Percentiles rank a stretch among this genome's conserved stretches.
phyloP scores from a whole-genome alignment of 2,329 filamentous ascomycete species.

The Paradendryphiella salina region DNA sequence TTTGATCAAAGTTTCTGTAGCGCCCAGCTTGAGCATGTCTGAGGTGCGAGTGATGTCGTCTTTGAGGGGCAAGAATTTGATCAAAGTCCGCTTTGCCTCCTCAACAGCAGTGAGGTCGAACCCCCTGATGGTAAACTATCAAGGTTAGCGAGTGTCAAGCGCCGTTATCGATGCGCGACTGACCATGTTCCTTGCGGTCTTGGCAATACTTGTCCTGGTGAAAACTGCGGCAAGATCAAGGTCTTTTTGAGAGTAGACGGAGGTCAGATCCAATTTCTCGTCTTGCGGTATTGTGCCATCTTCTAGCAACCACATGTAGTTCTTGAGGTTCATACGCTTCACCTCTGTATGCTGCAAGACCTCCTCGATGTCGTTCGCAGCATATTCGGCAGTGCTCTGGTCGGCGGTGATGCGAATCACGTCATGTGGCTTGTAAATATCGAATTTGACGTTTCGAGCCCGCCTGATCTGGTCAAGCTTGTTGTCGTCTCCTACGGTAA shows the following conservation, averaged over 20 bases:
- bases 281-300: slow-evolving; percentile 5
- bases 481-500: slow-evolving; percentile 35
- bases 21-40: slow-evolving; percentile 25
- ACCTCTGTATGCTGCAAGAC: slow-evolving; percentile 24
- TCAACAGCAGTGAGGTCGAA: slow-evolving; percentile 26
- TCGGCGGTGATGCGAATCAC: slow-evolving; percentile 45
- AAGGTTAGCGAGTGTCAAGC: slow-evolving; percentile 3
- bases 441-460: slow-evolving; percentile 36
- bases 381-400: slow-evolving; percentile 43
- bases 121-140: slow-evolving; percentile 36
- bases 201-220: slow-evolving; percentile 32
- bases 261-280: slow-evolving; percentile 6
- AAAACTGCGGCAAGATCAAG: slow-evolving; percentile 27
- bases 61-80: slow-evolving; percentile 34
- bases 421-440: slow-evolving; percentile 30
- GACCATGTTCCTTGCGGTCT: slow-evolving; percentile 22
- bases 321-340: slow-evolving; percentile 24
- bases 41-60: slow-evolving; percentile 15
- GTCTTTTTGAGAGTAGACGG: slow-evolving; percentile 20
- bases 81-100: slow-evolving; percentile 37
- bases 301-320: slow-evolving; percentile 26
- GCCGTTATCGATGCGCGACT: neutral
- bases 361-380: slow-evolving; percentile 40
- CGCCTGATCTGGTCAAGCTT: slow-evolving; percentile 34
- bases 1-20: slow-evolving; percentile 16